Evolutionary conservation across 352 stramenopile species (phyloP).

Genomic region (Pythium sp.): DNA sequence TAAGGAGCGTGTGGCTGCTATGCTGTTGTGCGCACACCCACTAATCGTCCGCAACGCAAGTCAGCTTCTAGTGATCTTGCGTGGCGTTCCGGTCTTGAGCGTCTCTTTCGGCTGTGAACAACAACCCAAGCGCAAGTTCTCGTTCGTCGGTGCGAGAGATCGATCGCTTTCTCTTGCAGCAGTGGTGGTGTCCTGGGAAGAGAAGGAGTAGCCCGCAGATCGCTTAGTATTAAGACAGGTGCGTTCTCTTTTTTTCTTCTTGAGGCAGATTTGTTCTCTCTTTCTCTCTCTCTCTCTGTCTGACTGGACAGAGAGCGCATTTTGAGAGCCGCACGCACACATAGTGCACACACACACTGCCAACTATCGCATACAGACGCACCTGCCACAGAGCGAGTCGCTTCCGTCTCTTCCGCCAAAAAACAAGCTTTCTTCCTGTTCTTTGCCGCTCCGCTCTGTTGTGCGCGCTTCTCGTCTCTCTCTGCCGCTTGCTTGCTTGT

Average conservation of each 20-base stretch:
- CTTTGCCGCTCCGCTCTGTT: not conserved
- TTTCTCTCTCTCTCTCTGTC: not conserved
- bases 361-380: constrained; percentile 10
- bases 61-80: not conserved
- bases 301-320: not conserved
- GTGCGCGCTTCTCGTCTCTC: constrained; percentile 7
- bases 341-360: not conserved
- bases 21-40: not conserved
- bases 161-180: not conserved
- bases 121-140: too few species aligned
- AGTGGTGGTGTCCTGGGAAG: not conserved
- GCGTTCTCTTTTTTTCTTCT: not conserved
- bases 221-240: not conserved
- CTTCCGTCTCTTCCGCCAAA: constrained; percentile 8
- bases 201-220: not conserved
- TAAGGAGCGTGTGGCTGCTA: not conserved
- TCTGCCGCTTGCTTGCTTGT: constrained; percentile 10
- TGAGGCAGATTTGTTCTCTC: not conserved
- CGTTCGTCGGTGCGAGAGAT: not conserved
- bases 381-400: not conserved
- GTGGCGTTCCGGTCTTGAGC: not conserved
- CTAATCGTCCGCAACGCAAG: not conserved
- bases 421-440: constrained; percentile 1
- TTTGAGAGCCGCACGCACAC: not conserved
- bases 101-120: constrained; percentile 11